These are phyloP conservation scores for Talaromyces borbonicus DNA, from an alignment of 495 filamentous ascomycete species.

Conservation along the genomic window DNA sequence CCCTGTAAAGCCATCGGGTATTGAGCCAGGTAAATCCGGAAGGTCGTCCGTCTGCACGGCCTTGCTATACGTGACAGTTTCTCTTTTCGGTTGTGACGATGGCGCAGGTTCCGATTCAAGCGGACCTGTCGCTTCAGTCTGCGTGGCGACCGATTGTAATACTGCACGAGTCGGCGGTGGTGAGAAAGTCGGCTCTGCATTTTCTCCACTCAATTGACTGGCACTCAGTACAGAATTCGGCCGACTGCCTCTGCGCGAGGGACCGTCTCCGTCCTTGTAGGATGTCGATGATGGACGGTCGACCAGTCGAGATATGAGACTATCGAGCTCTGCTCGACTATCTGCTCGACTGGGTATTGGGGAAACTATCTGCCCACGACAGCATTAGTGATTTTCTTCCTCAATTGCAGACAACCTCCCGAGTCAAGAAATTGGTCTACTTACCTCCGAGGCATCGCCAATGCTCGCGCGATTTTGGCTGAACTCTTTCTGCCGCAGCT, in stretches of 20 bases:
- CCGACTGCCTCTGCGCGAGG: constrained; percentile 60
- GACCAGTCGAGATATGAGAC: constrained; percentile 66
- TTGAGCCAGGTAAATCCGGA: constrained; percentile 16
- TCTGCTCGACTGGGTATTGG: constrained; percentile 60
- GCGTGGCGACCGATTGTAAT: constrained; percentile 45
- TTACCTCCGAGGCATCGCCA: constrained; percentile 47
- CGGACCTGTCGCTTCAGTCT: constrained; percentile 58
- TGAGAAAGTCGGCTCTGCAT: constrained; percentile 41
- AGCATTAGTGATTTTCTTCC: constrained; percentile 5
- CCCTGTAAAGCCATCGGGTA: constrained; percentile 48
- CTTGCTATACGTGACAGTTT: constrained; percentile 90
- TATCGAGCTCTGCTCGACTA: constrained; percentile 71
- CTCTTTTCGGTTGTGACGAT: constrained; percentile 61
- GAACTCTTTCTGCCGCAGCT: constrained; percentile 66
- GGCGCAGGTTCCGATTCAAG: constrained; percentile 63
- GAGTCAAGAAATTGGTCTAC: neutral
- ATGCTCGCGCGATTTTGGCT: constrained; percentile 51
- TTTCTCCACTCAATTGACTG: constrained; percentile 62
- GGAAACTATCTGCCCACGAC: constrained; percentile 46
- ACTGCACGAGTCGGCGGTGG: constrained; percentile 26
- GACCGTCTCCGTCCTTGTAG: constrained; percentile 56
- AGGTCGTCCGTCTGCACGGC: constrained; percentile 69
- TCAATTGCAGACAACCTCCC: too few species aligned
- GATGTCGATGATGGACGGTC: constrained; percentile 68
- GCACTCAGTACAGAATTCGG: constrained; percentile 76